Percentiles rank a stretch among this genome's conserved stretches.
Conservation (phyloP, 768 basidiomycete genomes). For the Agrocybe pediades region DNA sequence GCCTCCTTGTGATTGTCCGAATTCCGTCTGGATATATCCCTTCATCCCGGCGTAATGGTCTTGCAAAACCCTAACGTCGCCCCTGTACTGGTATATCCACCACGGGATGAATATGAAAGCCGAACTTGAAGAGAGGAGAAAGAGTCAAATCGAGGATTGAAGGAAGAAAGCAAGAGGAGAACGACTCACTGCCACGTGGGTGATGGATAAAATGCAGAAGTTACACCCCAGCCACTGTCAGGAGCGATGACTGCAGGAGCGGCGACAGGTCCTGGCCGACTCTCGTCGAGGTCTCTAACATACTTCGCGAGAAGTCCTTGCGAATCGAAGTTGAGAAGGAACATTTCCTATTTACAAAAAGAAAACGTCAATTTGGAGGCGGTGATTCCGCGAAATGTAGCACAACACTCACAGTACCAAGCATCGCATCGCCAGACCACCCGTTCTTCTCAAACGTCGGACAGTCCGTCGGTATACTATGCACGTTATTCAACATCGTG, state of each 20-base stretch:
- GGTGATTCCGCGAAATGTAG: not conserved
- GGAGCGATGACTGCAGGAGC: conserved; percentile 29
- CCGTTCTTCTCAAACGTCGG: conserved; percentile 34
- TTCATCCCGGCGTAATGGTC: conserved; percentile 31
- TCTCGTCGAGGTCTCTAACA: conserved; percentile 25
- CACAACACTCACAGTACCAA: conserved; percentile 23
- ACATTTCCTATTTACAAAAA: conserved; percentile 24
- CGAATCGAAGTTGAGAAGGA: conserved; percentile 27
- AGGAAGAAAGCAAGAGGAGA: not conserved
- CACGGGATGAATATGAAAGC: conserved; percentile 31
- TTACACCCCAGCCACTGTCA: conserved; percentile 31
- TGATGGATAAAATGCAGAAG: too few relatives aligned
- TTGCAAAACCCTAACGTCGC: conserved; percentile 24
- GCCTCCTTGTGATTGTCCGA: conserved; percentile 28
- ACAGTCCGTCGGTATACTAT: conserved; percentile 20
- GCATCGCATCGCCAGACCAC: conserved; percentile 32
- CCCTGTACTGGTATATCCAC: conserved; percentile 30
- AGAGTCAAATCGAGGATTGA: not conserved
- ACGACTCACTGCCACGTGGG: conserved; percentile 32
- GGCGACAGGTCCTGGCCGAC: conserved; percentile 21
- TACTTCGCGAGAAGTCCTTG: conserved; percentile 29
- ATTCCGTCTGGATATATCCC: conserved; percentile 29
- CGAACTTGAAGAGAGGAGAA: conserved; percentile 13
- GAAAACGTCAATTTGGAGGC: not conserved
- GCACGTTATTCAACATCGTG: conserved; percentile 10